These are phyloP conservation scores for Hericium erinaceus DNA, from an alignment of 768 basidiomycete species.

Conservation along the genomic window DNA sequence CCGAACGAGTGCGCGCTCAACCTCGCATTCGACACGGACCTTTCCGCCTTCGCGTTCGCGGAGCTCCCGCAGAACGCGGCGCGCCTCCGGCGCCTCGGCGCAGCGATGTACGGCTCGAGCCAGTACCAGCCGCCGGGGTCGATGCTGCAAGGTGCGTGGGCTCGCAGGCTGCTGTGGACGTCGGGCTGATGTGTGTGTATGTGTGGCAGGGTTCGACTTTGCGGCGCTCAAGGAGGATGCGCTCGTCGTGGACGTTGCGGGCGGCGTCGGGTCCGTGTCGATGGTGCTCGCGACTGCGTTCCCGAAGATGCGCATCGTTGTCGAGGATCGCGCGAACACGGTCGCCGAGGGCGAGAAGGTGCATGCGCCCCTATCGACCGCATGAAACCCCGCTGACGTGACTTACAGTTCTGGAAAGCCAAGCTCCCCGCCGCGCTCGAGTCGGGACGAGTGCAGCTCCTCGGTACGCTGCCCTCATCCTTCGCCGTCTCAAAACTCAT, in stretches of 20 bases:
- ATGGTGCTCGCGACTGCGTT: neutral
- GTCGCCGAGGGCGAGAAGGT: neutral
- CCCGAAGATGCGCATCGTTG: neutral
- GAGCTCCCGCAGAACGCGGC: conserved; percentile 4
- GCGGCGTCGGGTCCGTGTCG: neutral
- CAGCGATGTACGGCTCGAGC: conserved; percentile 3
- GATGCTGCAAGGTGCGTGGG: neutral
- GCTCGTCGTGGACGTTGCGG: neutral
- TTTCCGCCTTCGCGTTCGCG: neutral
- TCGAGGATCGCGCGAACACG: neutral
- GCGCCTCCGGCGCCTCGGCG: neutral
- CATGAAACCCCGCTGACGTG: neutral
- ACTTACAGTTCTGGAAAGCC: neutral
- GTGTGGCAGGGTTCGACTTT: neutral
- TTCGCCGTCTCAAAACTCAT: neutral
- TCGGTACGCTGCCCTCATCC: neutral
- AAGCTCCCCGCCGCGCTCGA: neutral
- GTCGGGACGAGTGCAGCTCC: neutral
- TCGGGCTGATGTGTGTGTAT: neutral
- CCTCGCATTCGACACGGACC: conserved; percentile 1
- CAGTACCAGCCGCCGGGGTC: neutral
- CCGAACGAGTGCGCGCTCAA: conserved; percentile 2
- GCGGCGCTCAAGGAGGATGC: neutral
- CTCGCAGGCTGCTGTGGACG: neutral
- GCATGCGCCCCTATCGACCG: neutral